Percentiles rank a stretch among this genome's conserved stretches.
These are phyloP conservation scores for Dothidotthia symphoricarpi DNA, from an alignment of 2,329 filamentous ascomycete species.

Conservation along the genomic window DNA sequence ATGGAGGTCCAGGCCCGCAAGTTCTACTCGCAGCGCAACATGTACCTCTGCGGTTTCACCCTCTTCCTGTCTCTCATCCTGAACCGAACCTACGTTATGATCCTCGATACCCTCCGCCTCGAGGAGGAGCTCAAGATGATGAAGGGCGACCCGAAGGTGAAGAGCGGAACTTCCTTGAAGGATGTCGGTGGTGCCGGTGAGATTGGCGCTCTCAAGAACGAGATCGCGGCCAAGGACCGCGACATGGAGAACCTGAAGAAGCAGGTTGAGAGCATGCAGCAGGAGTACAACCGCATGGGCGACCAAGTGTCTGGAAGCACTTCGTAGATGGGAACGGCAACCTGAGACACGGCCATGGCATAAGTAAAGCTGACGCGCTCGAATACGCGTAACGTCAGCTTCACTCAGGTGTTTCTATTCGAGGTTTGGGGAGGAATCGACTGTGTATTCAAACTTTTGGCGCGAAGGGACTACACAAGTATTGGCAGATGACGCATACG, in stretches of 20 bases:
- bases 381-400: slow-evolving; percentile 9
- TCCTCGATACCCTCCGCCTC: slow-evolving; percentile 84
- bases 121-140: slow-evolving; percentile 87
- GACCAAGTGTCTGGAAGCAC: slow-evolving; percentile 73
- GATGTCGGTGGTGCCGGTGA: slow-evolving; percentile 72
- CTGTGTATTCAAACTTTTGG: slow-evolving; percentile 1
- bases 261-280: slow-evolving; percentile 78
- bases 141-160: slow-evolving; percentile 62
- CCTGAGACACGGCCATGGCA: slow-evolving; percentile 8
- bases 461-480: neutral
- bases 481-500: slow-evolving; percentile 1
- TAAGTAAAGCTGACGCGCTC: slow-evolving; percentile 12
- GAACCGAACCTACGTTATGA: slow-evolving; percentile 98
- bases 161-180: slow-evolving; percentile 68
- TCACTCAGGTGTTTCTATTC: slow-evolving; percentile 8
- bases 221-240: slow-evolving; percentile 70
- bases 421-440: slow-evolving; percentile 2
- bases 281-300: slow-evolving; percentile 81
- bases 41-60: slow-evolving; percentile 99
- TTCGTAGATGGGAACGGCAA: slow-evolving; percentile 27
- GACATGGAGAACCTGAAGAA: slow-evolving; percentile 89
- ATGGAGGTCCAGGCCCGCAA: slow-evolving; percentile 99
- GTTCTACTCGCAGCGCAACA: slow-evolving; percentile 99
- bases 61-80: slow-evolving; percentile 98
- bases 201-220: slow-evolving; percentile 65